phyloP scores from a whole-genome alignment of 2,329 filamentous ascomycete genomes.

The Shiraia sp. region DNA sequence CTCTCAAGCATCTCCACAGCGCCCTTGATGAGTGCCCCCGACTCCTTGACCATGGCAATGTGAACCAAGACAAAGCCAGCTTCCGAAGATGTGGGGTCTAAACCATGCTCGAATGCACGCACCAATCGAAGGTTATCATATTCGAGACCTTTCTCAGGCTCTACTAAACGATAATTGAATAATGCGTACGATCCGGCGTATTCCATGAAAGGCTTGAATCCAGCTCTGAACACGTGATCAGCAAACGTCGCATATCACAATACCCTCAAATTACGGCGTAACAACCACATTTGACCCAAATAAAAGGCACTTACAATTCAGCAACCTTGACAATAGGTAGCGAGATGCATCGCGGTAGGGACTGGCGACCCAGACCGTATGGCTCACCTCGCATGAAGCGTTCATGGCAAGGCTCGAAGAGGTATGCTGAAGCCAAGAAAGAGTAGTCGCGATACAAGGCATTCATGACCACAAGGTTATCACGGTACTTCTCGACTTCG shows the following conservation, averaged over 20 bases:
- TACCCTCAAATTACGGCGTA: no score
- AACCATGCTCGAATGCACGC: slow-evolving; percentile 86
- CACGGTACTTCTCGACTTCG: slow-evolving; percentile 69
- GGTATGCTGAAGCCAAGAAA: slow-evolving; percentile 85
- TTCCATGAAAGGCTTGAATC: slow-evolving; percentile 93
- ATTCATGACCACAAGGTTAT: slow-evolving; percentile 78
- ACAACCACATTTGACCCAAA: no score
- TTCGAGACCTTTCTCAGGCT: slow-evolving; percentile 56
- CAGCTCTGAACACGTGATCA: slow-evolving; percentile 52
- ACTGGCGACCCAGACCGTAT: slow-evolving; percentile 77
- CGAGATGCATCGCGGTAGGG: slow-evolving; percentile 74
- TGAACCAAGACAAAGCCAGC: slow-evolving; percentile 96
- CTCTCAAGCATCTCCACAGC: slow-evolving; percentile 68
- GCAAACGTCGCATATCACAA: slow-evolving; percentile 5
- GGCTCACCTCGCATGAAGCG: slow-evolving; percentile 67
- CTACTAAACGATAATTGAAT: slow-evolving; percentile 66
- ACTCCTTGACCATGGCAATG: slow-evolving; percentile 92
- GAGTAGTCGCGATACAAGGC: slow-evolving; percentile 90
- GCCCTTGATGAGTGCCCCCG: slow-evolving; percentile 75
- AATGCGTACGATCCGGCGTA: slow-evolving; percentile 68
- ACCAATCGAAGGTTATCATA: slow-evolving; percentile 76
- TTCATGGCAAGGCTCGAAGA: slow-evolving; percentile 89
- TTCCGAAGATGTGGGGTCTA: slow-evolving; percentile 85
- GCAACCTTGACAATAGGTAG: slow-evolving; percentile 82
- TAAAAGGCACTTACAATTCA: slow-evolving; percentile 70